phyloP scores from a whole-genome alignment of 345 rosid species.

The Balakata baccata region DNA sequence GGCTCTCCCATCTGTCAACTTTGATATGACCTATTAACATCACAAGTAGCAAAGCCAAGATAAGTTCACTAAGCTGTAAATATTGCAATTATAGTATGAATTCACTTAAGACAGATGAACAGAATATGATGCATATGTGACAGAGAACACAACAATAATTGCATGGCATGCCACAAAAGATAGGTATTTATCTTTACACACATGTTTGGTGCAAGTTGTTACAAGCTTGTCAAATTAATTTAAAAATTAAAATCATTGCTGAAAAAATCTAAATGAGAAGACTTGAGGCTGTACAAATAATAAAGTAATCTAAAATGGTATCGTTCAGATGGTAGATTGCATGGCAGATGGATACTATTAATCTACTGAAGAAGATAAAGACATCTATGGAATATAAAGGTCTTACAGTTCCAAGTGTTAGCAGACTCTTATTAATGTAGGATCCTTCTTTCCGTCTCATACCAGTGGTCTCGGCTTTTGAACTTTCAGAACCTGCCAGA shows the following conservation, averaged over 20 bases:
- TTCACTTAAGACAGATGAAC: slow-evolving; percentile 2
- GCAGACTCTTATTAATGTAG: slow-evolving; percentile 91
- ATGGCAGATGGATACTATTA: background rate
- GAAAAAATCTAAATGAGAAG: slow-evolving; percentile 9
- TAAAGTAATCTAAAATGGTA: background rate
- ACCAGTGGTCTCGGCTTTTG: slow-evolving; percentile 95
- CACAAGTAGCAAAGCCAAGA: slow-evolving; percentile 13
- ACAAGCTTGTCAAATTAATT: background rate
- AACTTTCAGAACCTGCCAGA: slow-evolving; percentile 99
- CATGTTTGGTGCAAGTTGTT: background rate
- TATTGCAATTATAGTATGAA: background rate
- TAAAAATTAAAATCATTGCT: background rate
- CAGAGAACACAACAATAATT: background rate
- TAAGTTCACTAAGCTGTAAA: slow-evolving; percentile 4
- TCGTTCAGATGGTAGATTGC: background rate
- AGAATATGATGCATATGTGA: background rate
- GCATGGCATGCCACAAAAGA: background rate
- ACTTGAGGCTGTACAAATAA: background rate
- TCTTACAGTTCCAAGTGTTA: slow-evolving; percentile 97
- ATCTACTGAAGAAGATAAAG: slow-evolving; percentile 11
- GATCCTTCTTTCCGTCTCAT: slow-evolving; percentile 96
- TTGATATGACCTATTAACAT: slow-evolving; percentile 77
- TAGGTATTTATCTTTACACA: background rate
- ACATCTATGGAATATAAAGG: slow-evolving; percentile 17
- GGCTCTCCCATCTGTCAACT: slow-evolving; percentile 87